These are phyloP conservation scores for Capsicum baccatum DNA, from an alignment of 257 asterid species.

Conservation along the genomic window DNA sequence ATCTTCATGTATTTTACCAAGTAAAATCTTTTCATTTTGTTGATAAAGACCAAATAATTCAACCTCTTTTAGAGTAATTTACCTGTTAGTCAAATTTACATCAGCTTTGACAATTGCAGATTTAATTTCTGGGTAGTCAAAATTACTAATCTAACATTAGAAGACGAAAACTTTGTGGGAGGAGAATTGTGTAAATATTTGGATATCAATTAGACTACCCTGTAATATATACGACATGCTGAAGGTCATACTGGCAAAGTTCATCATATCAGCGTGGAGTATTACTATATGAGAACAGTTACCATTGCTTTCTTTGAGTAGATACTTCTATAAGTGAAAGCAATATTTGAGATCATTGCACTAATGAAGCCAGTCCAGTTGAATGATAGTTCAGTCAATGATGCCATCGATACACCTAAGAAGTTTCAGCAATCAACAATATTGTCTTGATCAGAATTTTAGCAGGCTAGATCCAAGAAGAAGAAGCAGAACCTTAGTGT, in stretches of 20 bases:
- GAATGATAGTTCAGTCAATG: slow-evolving; percentile 95
- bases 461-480: neutral
- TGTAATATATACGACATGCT: neutral
- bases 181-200: neutral
- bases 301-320: slow-evolving; percentile 99
- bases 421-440: neutral
- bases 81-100: neutral
- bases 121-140: neutral
- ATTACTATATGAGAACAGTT: neutral
- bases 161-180: neutral
- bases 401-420: slow-evolving; percentile 98
- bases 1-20: neutral
- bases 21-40: neutral
- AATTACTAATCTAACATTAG: neutral
- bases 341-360: slow-evolving; percentile 99
- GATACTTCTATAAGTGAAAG: slow-evolving; percentile 97
- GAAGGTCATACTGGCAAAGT: neutral
- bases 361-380: slow-evolving; percentile 92
- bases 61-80: neutral
- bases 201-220: neutral
- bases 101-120: neutral
- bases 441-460: slow-evolving; percentile 15
- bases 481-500: neutral
- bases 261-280: neutral
- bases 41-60: neutral